A percentile compares a stretch with the other conserved stretches of the same genome.
Conservation (phyloP, 306 rosid species). For the Ormosia semicastrata region DNA sequence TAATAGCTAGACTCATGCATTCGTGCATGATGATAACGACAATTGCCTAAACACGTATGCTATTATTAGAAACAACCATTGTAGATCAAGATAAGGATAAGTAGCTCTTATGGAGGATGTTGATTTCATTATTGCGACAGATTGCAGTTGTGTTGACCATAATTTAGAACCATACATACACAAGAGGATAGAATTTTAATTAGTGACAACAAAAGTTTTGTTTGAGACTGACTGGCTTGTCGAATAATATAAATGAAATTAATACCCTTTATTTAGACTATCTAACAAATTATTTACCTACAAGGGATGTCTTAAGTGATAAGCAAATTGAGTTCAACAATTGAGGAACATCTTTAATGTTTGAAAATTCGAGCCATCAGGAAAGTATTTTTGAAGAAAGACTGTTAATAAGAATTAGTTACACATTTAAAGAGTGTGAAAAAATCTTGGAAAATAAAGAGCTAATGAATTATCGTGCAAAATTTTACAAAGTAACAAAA, state of each 20-base stretch:
- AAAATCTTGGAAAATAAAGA: too few species aligned
- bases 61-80: conserved; percentile 25
- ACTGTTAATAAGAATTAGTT: too few species aligned
- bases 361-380: too few species aligned
- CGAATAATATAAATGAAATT: background rate
- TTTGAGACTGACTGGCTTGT: conserved; percentile 8
- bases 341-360: too few species aligned
- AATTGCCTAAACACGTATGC: conserved; percentile 12
- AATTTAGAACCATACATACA: conserved; percentile 22
- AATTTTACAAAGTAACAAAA: too few species aligned
- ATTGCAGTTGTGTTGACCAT: conserved; percentile 10
- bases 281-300: background rate
- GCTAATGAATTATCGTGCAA: too few species aligned
- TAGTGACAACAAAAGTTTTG: background rate
- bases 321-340: too few species aligned
- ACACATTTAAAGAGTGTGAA: too few species aligned
- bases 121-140: conserved; percentile 16
- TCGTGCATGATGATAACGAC: conserved; percentile 37
- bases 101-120: background rate
- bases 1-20: conserved; percentile 5
- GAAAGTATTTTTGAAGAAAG: too few species aligned
- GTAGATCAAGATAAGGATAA: conserved; percentile 26
- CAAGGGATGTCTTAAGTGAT: background rate
- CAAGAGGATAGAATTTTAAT: conserved; percentile 22
- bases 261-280: background rate